Conservation (phyloP, 495 filamentous ascomycete genomes). For the Paragyromitra xinjiangensis region DNA sequence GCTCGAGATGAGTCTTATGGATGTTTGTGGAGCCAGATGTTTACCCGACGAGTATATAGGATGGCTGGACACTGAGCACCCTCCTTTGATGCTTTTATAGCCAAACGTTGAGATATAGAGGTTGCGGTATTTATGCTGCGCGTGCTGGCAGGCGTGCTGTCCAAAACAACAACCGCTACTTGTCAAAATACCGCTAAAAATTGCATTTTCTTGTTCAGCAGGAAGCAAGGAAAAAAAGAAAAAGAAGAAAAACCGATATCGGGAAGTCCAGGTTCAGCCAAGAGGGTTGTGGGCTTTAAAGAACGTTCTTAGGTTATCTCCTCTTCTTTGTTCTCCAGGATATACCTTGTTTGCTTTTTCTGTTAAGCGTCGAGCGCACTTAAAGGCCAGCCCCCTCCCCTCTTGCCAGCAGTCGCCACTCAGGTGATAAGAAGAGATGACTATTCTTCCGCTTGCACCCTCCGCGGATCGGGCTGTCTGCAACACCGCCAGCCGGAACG, state of each 20-base stretch:
- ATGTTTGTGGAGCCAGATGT: not conserved
- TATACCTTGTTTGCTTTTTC: slow-evolving; percentile 5
- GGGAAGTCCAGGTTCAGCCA: not conserved
- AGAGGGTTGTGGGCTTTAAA: not conserved
- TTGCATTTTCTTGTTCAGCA: not conserved
- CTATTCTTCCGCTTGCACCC: not conserved
- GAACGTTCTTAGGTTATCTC: not conserved
- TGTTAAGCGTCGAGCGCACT: not conserved
- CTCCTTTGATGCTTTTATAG: not conserved
- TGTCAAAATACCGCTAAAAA: not conserved
- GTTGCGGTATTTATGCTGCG: slow-evolving; percentile 11
- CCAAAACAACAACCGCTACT: not conserved
- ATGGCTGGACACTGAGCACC: not conserved
- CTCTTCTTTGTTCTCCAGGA: not conserved
- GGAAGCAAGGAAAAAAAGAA: not conserved
- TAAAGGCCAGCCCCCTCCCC: slow-evolving; percentile 4
- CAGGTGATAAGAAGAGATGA: not conserved
- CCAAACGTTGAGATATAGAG: not conserved
- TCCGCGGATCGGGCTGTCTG: not conserved
- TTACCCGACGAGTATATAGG: not conserved
- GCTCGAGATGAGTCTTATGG: too few species aligned
- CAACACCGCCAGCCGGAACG: not conserved
- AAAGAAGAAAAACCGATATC: too few species aligned
- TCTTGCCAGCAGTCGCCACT: not conserved
- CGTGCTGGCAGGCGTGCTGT: not conserved